These are phyloP conservation scores for Rhizophora apiculata DNA, from an alignment of 345 rosid species.

Conservation along the genomic window DNA sequence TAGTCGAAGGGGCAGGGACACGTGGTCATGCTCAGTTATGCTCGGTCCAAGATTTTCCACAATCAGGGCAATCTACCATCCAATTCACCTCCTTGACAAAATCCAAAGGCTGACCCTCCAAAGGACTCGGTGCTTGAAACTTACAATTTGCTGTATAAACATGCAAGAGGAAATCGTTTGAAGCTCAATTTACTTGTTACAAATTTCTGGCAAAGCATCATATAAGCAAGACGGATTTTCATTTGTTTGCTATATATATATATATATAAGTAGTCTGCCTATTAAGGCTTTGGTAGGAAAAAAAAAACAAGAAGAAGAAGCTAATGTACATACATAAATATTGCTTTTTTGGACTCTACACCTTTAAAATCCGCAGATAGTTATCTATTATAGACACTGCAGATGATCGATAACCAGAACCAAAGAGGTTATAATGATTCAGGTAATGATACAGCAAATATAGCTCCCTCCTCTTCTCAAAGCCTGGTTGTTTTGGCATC, in stretches of 20 bases:
- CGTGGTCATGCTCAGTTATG: too few relatives aligned
- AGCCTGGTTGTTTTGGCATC: slow-evolving; percentile 79
- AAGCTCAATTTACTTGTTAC: too few relatives aligned
- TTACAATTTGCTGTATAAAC: too few relatives aligned
- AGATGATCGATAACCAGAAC: slow-evolving; percentile 80
- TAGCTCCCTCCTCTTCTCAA: slow-evolving; percentile 73
- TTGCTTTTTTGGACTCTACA: slow-evolving; percentile 6
- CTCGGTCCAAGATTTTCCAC: too few relatives aligned
- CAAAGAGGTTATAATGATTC: slow-evolving; percentile 91
- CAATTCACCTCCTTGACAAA: too few relatives aligned
- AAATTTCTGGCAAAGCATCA: background rate
- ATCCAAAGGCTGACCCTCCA: too few relatives aligned
- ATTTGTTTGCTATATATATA: too few relatives aligned
- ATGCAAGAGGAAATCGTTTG: too few relatives aligned
- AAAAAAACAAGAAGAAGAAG: background rate
- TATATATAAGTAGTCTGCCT: background rate
- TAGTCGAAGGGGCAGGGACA: too few relatives aligned
- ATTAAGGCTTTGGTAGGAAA: background rate
- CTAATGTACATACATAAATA: background rate
- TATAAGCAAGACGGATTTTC: background rate
- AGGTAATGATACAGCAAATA: slow-evolving; percentile 85
- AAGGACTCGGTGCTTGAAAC: too few relatives aligned
- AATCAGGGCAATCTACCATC: too few relatives aligned
- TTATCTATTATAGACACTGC: slow-evolving; percentile 72
- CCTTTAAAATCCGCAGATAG: slow-evolving; percentile 57